phyloP scores from a whole-genome alignment of 2,329 filamentous ascomycete species.

The Dactylellina sp. region DNA sequence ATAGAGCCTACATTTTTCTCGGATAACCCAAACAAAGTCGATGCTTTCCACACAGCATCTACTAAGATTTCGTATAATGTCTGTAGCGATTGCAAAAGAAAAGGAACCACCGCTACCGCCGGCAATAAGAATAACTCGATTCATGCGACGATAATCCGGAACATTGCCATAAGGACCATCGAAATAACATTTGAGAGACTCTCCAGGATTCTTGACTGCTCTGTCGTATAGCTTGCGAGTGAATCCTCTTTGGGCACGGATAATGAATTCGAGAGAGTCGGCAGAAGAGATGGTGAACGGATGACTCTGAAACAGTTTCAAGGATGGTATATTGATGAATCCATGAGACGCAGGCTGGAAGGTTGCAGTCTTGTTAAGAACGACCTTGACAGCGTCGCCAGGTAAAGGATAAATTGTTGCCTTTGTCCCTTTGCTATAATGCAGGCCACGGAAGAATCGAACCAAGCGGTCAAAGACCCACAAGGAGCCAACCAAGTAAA shows the following conservation, averaged over 20 bases:
- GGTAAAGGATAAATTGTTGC: constrained; percentile 70
- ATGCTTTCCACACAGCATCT: constrained; percentile 63
- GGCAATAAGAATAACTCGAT: constrained; percentile 71
- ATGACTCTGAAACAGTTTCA: constrained; percentile 72
- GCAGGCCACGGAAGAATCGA: constrained; percentile 65
- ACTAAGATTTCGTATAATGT: constrained; percentile 66
- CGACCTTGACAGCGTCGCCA: constrained; percentile 70
- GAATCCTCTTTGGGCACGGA: constrained; percentile 72
- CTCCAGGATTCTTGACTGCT: constrained; percentile 68
- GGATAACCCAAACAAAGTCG: constrained; percentile 68
- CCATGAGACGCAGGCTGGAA: constrained; percentile 71
- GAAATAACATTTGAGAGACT: constrained; percentile 67
- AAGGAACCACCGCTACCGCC: constrained; percentile 74
- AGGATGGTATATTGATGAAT: constrained; percentile 73
- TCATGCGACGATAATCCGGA: constrained; percentile 68
- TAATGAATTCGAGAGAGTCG: constrained; percentile 70
- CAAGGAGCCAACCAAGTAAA: constrained; percentile 65
- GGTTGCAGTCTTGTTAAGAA: constrained; percentile 67
- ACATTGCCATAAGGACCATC: constrained; percentile 72
- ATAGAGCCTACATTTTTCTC: constrained; percentile 65
- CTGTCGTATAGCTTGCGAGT: constrained; percentile 70
- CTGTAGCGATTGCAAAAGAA: constrained; percentile 67
- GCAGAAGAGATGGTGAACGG: constrained; percentile 72
- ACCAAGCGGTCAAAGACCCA: constrained; percentile 69
- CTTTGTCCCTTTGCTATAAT: constrained; percentile 68